phyloP scores from a whole-genome alignment of 768 basidiomycete genomes.

The Leccinum longicurvipes region DNA sequence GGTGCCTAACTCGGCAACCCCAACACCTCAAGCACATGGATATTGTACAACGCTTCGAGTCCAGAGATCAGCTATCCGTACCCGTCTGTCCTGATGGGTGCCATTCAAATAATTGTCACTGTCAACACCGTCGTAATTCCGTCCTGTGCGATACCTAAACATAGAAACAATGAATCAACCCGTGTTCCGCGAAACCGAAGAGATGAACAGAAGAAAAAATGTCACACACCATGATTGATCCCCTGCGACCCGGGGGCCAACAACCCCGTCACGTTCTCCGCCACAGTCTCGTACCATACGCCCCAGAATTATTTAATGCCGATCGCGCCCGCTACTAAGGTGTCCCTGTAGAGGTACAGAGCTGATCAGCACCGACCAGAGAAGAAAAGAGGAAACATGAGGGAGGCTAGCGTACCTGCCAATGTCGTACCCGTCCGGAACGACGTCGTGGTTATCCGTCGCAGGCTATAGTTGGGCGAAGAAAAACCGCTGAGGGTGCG shows the following conservation, averaged over 20 bases:
- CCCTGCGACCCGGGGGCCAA: constrained; percentile 49
- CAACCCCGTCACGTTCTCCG: constrained; percentile 49
- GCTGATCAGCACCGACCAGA: not conserved
- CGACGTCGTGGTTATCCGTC: constrained; percentile 38
- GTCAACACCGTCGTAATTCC: constrained; percentile 55
- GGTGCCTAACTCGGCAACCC: not conserved
- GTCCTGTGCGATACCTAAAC: constrained; percentile 54
- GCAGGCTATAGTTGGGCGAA: constrained; percentile 19
- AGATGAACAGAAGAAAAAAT: not conserved
- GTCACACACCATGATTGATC: constrained; percentile 47
- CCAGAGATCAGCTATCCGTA: not conserved
- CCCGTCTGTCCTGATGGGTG: not conserved
- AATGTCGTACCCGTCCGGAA: constrained; percentile 47
- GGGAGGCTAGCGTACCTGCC: constrained; percentile 45
- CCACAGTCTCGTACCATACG: constrained; percentile 46
- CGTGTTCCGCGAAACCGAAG: not conserved
- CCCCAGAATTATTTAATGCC: constrained; percentile 40
- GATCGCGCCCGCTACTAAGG: constrained; percentile 37
- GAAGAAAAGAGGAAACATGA: too few species aligned
- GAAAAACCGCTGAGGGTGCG: not conserved
- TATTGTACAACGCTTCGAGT: not conserved
- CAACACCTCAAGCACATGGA: not conserved
- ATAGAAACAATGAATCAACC: not conserved
- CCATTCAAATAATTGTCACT: constrained; percentile 42
- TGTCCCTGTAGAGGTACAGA: constrained; percentile 28